Conservation (phyloP, 345 rosid species). For the Dipteronia dyeriana region DNA sequence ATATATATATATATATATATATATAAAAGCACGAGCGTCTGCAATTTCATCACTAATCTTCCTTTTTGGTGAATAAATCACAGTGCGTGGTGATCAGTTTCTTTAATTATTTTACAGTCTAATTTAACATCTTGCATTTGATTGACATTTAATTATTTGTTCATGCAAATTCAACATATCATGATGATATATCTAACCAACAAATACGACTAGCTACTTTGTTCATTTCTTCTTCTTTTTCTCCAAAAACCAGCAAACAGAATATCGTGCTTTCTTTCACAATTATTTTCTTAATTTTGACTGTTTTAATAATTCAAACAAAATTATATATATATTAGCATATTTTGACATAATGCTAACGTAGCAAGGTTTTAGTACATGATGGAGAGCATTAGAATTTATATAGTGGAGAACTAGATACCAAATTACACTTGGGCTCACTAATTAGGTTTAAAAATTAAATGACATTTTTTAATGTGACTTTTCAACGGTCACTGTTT, state of each 20-base stretch:
- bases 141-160: background rate
- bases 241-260: background rate
- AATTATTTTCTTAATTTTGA: background rate
- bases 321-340: too few relatives aligned
- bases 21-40: too few relatives aligned
- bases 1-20: too few relatives aligned
- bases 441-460: too few relatives aligned
- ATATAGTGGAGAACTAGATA: background rate
- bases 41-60: background rate
- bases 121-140: background rate
- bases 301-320: background rate
- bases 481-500: too few relatives aligned
- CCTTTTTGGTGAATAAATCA: background rate
- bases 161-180: background rate
- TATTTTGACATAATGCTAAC: background rate
- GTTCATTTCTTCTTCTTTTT: background rate
- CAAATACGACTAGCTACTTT: background rate
- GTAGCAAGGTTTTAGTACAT: background rate
- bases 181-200: background rate
- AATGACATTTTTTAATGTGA: too few relatives aligned
- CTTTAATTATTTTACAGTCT: background rate
- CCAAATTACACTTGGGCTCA: background rate
- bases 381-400: background rate
- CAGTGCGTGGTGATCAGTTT: background rate
- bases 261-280: background rate